Percentiles rank a stretch among this genome's conserved stretches.
Conservation (phyloP, 179 eudicot species). For the Vitellaria paradoxa region DNA sequence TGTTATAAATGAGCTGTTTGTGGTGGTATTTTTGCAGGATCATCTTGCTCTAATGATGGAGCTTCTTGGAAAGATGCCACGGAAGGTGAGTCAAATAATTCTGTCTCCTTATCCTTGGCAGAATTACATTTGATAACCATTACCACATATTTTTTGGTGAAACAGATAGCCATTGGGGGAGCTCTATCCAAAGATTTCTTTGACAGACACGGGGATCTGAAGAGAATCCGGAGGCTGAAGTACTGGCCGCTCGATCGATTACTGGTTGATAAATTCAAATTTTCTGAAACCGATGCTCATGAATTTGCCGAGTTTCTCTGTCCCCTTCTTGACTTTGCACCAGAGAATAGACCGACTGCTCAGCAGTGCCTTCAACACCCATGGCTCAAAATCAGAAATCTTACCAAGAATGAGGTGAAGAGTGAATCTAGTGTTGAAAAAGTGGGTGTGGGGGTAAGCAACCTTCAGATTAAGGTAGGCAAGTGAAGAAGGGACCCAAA, state of each 20-base stretch:
- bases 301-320: slow-evolving; percentile 73
- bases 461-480: slow-evolving; percentile 49
- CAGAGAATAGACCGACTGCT: slow-evolving; percentile 89
- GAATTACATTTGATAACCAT: not conserved
- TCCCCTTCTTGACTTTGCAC: slow-evolving; percentile 82
- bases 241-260: slow-evolving; percentile 69
- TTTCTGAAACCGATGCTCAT: slow-evolving; percentile 60
- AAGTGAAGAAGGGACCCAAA: slow-evolving; percentile 22
- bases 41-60: slow-evolving; percentile 99
- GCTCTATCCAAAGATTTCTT: slow-evolving; percentile 82
- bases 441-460: slow-evolving; percentile 41
- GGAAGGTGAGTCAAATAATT: slow-evolving; percentile 52
- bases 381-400: slow-evolving; percentile 54
- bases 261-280: slow-evolving; percentile 65
- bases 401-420: slow-evolving; percentile 28
- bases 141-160: slow-evolving; percentile 16
- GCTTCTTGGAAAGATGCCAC: slow-evolving; percentile 92
- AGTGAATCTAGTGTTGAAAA: slow-evolving; percentile 38
- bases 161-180: slow-evolving; percentile 75
- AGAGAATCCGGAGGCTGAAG: slow-evolving; percentile 87
- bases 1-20: not conserved
- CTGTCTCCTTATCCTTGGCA: not conserved
- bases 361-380: slow-evolving; percentile 84
- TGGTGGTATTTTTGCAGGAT: slow-evolving; percentile 51
- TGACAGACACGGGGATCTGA: slow-evolving; percentile 86